These are phyloP conservation scores for Vitis cinerea DNA, from an alignment of 164 flowering plant species.

Conservation along the genomic window DNA sequence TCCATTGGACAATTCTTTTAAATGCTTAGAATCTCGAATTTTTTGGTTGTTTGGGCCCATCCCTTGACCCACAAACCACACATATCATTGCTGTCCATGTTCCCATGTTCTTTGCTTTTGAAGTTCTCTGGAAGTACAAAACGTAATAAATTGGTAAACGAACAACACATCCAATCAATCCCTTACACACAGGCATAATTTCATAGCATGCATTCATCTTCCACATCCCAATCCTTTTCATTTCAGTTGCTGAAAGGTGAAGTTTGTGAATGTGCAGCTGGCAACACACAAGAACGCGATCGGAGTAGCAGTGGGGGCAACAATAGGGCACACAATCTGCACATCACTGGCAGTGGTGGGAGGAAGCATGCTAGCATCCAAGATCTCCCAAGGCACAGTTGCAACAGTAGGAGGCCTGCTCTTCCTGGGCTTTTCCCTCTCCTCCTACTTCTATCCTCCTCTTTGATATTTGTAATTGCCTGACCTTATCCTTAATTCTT, in stretches of 20 bases:
- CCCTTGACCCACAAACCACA: no score
- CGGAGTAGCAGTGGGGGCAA: constrained; percentile 97
- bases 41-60: no score
- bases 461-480: constrained; percentile 33
- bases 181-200: no score
- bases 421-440: constrained; percentile 87
- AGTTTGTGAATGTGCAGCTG: constrained; percentile 45
- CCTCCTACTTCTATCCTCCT: constrained; percentile 97
- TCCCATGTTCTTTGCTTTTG: no score
- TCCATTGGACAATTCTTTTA: no score
- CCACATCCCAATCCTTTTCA: background rate
- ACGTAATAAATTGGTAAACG: no score
- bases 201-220: background rate
- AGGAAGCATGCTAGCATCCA: constrained; percentile 99
- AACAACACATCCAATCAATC: no score
- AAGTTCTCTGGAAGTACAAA: no score
- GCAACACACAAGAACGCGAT: constrained; percentile 98
- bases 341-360: constrained; percentile 97
- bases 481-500: constrained; percentile 30
- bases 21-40: no score
- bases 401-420: constrained; percentile 93
- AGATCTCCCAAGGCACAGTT: constrained; percentile 93
- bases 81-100: no score
- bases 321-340: constrained; percentile 86
- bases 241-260: background rate